phyloP scores from a whole-genome alignment of 2,329 filamentous ascomycete species.

The Xenoacremonium recifei region DNA sequence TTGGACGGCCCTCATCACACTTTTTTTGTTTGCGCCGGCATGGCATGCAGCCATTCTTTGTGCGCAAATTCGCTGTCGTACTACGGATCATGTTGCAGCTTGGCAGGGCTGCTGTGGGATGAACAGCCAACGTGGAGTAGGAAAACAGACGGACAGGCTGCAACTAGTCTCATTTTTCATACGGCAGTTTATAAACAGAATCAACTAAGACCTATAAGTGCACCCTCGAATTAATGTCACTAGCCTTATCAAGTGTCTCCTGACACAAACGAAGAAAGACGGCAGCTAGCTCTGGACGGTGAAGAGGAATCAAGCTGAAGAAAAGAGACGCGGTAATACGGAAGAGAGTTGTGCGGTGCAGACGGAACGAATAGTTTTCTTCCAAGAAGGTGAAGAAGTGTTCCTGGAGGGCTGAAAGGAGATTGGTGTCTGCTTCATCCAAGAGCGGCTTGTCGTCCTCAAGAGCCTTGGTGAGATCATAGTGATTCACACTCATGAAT shows the following conservation, averaged over 20 bases:
- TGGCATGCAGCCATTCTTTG: too few relatives aligned
- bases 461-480: slow-evolving; percentile 7
- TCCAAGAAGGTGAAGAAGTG: slow-evolving; percentile 27
- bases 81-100: too few relatives aligned
- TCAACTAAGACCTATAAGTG: too few relatives aligned
- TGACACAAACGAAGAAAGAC: slow-evolving; percentile 26
- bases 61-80: too few relatives aligned
- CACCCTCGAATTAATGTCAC: too few relatives aligned
- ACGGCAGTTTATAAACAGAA: too few relatives aligned
- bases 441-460: neutral
- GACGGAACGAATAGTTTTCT: slow-evolving; percentile 20
- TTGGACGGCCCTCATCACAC: too few relatives aligned
- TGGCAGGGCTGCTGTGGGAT: too few relatives aligned
- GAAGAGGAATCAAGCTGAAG: slow-evolving; percentile 30
- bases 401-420: slow-evolving; percentile 7
- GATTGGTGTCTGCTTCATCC: neutral
- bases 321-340: slow-evolving; percentile 29
- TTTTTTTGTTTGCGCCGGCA: too few relatives aligned
- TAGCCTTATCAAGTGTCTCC: slow-evolving; percentile 25
- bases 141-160: too few relatives aligned
- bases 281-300: slow-evolving; percentile 23
- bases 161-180: too few relatives aligned
- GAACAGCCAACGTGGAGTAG: too few relatives aligned
- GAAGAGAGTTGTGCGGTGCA: slow-evolving; percentile 29
- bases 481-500: slow-evolving; percentile 20